Evolutionary conservation across 192 early-diverging fungal genomes (phyloP).

Genomic region (Gigaspora rosea): DNA sequence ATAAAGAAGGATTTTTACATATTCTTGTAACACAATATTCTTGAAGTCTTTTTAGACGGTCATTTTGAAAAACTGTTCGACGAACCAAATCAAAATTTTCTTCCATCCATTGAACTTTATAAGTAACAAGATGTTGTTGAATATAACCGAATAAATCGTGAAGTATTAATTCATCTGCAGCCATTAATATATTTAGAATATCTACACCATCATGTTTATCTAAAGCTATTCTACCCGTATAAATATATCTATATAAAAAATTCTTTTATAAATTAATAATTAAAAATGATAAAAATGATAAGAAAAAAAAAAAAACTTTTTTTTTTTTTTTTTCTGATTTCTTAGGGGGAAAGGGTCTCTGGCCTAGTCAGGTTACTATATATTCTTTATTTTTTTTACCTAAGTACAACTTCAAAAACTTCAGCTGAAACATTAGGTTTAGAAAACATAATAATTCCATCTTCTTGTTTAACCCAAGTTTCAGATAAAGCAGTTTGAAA

Average conservation of each 20-base stretch:
- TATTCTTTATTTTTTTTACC: slow-evolving; percentile 1
- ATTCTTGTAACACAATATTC: slow-evolving; percentile 19
- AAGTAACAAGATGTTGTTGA: slow-evolving; percentile 10
- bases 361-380: too few species aligned
- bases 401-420: slow-evolving; percentile 24
- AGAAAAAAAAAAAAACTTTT: background rate
- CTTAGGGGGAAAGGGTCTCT: too few species aligned
- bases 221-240: slow-evolving; percentile 17
- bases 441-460: slow-evolving; percentile 5
- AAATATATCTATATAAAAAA: slow-evolving; percentile 6
- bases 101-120: slow-evolving; percentile 4
- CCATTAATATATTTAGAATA: slow-evolving; percentile 21
- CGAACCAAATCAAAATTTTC: slow-evolving; percentile 11
- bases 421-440: slow-evolving; percentile 11
- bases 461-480: slow-evolving; percentile 10
- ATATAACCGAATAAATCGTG: slow-evolving; percentile 7
- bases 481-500: slow-evolving; percentile 20
- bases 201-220: slow-evolving; percentile 13
- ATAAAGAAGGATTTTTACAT: slow-evolving; percentile 7
- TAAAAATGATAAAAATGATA: background rate
- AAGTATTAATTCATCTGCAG: slow-evolving; percentile 17
- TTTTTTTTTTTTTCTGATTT: too few species aligned
- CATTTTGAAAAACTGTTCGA: slow-evolving; percentile 19
- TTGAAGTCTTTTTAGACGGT: slow-evolving; percentile 9
- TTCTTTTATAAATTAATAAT: background rate